Base-by-base conservation (phyloP, 306 rosid genomes). In the Arachis hypogaea region DNA sequence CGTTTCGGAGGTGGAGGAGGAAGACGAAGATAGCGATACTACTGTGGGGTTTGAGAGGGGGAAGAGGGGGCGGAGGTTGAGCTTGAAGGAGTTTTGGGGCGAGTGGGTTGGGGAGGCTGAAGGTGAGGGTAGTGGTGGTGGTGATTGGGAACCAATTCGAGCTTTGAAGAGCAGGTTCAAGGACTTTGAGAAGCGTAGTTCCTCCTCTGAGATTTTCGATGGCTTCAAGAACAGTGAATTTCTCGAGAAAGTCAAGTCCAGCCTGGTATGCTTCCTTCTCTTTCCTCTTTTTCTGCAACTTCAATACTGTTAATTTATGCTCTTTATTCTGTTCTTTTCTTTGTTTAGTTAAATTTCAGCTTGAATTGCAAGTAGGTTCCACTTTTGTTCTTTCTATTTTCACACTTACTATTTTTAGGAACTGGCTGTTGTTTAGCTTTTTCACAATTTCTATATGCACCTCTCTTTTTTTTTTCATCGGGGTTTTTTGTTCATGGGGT, bases 81-180 rank as follows among this genome's bases (percentile, higher is more conserved):
- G 79, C 51, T 80, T 90, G 18, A 83, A 78, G 69, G 96, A 90
- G 73, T 83, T 94, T 47, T 94, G 95, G 96, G 97, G 93, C 5
- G 98, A 86, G 75, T 89, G 85, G 90, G 88, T 84, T 18, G 78
- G 88, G 6, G 97, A 86, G 41, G 38, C 38, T 4, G 38, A 33
- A 33, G 38, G 38, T 33, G 38, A 33, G 38, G 38, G 38, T 33
- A 81, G 77, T 12, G 91, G 88, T 16, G 78, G 73, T 65, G 69
- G 73, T 86, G 88, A 88, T 76, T 95, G 99, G 99, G 96, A 92
- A 76, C 99, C 99, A 14, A 90, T 95, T 79, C 92, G 94, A 33
- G 92, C 82, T 6, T 78, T 92, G 87, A 95, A 95, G 89, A 90
- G 80, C 3, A 83, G 93, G 63, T 77, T 92, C 74, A 92, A 81